These are phyloP conservation scores for Kodamaea sp. DNA, from an alignment of 1,139 yeast species.

Conservation along the genomic window DNA sequence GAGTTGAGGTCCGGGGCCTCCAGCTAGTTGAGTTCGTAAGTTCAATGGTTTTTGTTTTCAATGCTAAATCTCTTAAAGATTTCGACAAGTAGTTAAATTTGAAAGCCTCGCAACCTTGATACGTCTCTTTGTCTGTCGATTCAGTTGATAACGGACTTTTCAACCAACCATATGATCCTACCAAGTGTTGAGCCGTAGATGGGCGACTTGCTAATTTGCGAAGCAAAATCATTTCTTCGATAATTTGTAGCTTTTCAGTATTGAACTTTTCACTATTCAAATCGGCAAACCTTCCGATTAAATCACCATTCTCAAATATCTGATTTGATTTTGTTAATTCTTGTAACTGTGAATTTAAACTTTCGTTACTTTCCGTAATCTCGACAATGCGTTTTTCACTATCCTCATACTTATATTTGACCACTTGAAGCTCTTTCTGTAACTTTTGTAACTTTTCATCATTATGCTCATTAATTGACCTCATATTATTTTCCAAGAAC, in stretches of 20 bases:
- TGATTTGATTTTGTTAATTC: slow-evolving; percentile 16
- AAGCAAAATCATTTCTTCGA: slow-evolving; percentile 37
- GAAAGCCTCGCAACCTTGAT: not conserved
- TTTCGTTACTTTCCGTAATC: slow-evolving; percentile 17
- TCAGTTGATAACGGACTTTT: slow-evolving; percentile 9
- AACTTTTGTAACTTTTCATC: slow-evolving; percentile 24
- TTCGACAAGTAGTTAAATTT: slow-evolving; percentile 5
- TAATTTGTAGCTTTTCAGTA: slow-evolving; percentile 26
- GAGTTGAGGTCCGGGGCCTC: slow-evolving; percentile 20
- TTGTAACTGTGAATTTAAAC: slow-evolving; percentile 19
- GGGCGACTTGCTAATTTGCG: slow-evolving; percentile 20
- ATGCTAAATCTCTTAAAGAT: slow-evolving; percentile 8
- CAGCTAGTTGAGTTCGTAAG: slow-evolving; percentile 14
- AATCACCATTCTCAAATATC: slow-evolving; percentile 15
- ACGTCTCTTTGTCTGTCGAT: not conserved
- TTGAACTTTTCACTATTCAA: slow-evolving; percentile 33
- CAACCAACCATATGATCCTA: slow-evolving; percentile 18
- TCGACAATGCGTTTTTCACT: slow-evolving; percentile 13
- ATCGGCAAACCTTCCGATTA: slow-evolving; percentile 19
- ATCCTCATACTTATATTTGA: slow-evolving; percentile 21
- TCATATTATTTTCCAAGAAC: slow-evolving; percentile 40
- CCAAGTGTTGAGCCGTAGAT: not conserved
- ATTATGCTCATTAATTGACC: slow-evolving; percentile 29
- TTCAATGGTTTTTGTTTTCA: slow-evolving; percentile 10
- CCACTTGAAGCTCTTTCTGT: slow-evolving; percentile 18